Percentiles rank a stretch among this genome's conserved stretches.
Conservation (phyloP, 495 filamentous ascomycete genomes). For the Schizothecium vesticola region DNA sequence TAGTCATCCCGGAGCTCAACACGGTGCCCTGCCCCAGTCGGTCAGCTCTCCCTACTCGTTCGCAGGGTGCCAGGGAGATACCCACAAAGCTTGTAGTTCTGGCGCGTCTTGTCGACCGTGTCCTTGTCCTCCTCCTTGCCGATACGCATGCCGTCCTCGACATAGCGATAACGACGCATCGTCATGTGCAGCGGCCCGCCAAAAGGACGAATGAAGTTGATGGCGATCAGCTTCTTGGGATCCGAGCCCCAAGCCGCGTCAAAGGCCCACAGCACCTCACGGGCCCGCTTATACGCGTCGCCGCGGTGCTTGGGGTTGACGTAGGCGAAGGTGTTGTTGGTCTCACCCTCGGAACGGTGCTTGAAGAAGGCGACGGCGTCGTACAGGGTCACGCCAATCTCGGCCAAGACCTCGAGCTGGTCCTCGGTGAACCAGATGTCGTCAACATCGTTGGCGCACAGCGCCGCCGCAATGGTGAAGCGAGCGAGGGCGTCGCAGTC, state of each 20-base stretch:
- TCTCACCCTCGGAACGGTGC: slow-evolving; percentile 24
- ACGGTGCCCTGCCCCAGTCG: background rate
- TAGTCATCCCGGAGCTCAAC: background rate
- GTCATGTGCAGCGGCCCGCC: slow-evolving; percentile 23
- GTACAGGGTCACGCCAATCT: slow-evolving; percentile 20
- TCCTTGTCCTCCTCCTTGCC: slow-evolving; percentile 14
- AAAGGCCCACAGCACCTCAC: slow-evolving; percentile 22
- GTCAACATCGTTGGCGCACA: slow-evolving; percentile 17
- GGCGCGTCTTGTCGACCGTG: slow-evolving; percentile 12
- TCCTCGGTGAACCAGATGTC: slow-evolving; percentile 19
- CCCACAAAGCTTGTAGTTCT: slow-evolving; percentile 21
- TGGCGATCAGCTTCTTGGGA: background rate
- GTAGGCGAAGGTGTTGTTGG: slow-evolving; percentile 22
- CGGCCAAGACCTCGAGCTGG: slow-evolving; percentile 15
- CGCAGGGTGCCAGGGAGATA: no score
- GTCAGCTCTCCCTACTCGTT: no score
- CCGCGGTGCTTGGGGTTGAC: slow-evolving; percentile 1
- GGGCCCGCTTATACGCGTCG: slow-evolving; percentile 5
- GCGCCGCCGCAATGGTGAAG: slow-evolving; percentile 16
- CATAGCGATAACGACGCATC: slow-evolving; percentile 23
- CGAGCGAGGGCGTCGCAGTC: slow-evolving; percentile 19
- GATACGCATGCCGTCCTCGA: slow-evolving; percentile 19
- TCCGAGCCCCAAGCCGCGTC: slow-evolving; percentile 12
- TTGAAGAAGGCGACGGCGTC: slow-evolving; percentile 22
- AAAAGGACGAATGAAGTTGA: slow-evolving; percentile 20